These are phyloP conservation scores for Capsella rubella DNA, from an alignment of 441 rosid genomes.

Conservation along the genomic window DNA sequence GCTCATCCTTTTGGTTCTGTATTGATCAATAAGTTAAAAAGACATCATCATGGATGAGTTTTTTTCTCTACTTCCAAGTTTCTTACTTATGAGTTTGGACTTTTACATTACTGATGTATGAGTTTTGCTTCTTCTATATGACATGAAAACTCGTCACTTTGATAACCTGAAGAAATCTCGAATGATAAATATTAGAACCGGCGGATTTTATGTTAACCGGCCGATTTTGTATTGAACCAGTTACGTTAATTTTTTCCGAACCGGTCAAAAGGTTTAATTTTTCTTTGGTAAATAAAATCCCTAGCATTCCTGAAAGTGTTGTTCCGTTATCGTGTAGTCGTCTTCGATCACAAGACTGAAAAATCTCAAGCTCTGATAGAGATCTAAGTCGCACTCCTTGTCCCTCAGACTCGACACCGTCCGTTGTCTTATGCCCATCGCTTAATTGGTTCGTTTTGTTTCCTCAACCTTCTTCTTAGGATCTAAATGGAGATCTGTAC, in stretches of 20 bases:
- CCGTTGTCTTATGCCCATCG: constrained; percentile 4
- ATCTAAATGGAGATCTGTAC: not conserved
- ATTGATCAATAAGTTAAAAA: not conserved
- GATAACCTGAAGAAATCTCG: too few relatives aligned
- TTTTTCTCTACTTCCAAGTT: not conserved
- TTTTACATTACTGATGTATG: not conserved
- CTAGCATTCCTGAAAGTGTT: too few relatives aligned
- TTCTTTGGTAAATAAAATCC: too few relatives aligned
- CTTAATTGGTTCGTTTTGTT: constrained; percentile 13
- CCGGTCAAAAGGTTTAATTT: not conserved
- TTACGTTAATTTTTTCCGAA: not conserved
- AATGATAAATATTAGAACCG: not conserved
- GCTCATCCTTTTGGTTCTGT: not conserved
- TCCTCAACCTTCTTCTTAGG: not conserved
- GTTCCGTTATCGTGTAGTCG: too few relatives aligned
- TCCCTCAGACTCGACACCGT: constrained; percentile 2
- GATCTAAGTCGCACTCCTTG: too few relatives aligned
- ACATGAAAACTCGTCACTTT: too few relatives aligned
- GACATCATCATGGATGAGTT: not conserved
- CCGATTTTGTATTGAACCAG: not conserved
- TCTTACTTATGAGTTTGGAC: not conserved
- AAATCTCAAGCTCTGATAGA: not conserved
- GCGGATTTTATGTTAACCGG: not conserved
- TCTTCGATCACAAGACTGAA: not conserved
- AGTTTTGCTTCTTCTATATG: too few relatives aligned